A percentile compares a stretch with the other conserved stretches of the same genome.
Conservation (phyloP, 2,329 filamentous ascomycete genomes). For the Aspergillus intermedius region DNA sequence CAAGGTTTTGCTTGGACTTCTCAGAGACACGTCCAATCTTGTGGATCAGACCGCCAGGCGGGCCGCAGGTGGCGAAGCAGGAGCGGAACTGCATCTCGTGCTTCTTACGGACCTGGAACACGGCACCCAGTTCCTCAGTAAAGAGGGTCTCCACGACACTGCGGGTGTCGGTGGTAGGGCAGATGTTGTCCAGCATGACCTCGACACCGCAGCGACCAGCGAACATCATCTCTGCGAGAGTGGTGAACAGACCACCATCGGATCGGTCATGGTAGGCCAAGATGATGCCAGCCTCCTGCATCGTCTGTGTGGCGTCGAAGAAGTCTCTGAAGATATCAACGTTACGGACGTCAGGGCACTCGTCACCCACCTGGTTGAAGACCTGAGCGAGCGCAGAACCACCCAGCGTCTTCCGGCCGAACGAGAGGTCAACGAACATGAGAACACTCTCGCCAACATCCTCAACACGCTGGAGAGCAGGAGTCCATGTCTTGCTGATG, state of each 20-base stretch:
- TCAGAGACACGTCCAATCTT: constrained; percentile 72
- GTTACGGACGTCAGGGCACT: constrained; percentile 80
- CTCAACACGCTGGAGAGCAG: constrained; percentile 72
- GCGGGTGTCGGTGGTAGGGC: constrained; percentile 54
- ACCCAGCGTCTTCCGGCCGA: constrained; percentile 73
- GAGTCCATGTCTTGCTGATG: constrained; percentile 86
- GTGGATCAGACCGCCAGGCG: constrained; percentile 71
- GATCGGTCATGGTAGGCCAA: constrained; percentile 93
- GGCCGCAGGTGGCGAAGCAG: constrained; percentile 86
- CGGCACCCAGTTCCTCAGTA: constrained; percentile 91
- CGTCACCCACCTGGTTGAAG: constrained; percentile 76
- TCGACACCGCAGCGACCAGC: constrained; percentile 85
- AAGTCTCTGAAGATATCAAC: constrained; percentile 77
- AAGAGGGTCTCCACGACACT: constrained; percentile 74
- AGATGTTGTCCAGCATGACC: constrained; percentile 67
- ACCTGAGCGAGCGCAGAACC: constrained; percentile 88
- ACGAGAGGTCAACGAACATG: constrained; percentile 84
- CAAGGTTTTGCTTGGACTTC: constrained; percentile 64
- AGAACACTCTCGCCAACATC: constrained; percentile 85
- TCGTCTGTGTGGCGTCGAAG: constrained; percentile 73
- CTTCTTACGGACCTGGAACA: constrained; percentile 85
- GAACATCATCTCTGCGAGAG: constrained; percentile 96
- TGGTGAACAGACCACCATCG: constrained; percentile 86
- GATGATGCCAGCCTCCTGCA: constrained; percentile 64
- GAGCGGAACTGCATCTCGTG: constrained; percentile 80